phyloP scores from a whole-genome alignment of 305 asterid species.

The Fraxinus sp. region DNA sequence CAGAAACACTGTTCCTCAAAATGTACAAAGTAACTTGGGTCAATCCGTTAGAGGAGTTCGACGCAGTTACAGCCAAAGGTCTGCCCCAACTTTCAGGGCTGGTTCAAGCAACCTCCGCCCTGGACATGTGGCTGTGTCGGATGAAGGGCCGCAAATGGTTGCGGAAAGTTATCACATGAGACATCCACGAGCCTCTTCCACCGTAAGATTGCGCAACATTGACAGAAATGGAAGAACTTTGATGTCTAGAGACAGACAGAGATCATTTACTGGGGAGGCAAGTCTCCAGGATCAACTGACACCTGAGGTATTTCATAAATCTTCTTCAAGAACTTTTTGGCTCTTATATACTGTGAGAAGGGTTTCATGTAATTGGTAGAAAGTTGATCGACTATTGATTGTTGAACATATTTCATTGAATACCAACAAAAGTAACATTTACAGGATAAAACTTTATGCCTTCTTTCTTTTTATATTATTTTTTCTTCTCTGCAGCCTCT shows the following conservation, averaged over 20 bases:
- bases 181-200: conserved; percentile 44
- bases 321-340: conserved; percentile 6
- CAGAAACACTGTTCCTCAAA: conserved; percentile 46
- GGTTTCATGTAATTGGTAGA: not conserved
- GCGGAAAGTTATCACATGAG: conserved; percentile 50
- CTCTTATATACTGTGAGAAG: conserved; percentile 1
- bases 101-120: conserved; percentile 52
- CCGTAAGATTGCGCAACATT: conserved; percentile 38
- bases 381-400: not conserved
- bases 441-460: not conserved
- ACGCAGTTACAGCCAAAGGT: conserved; percentile 51
- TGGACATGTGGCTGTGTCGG: conserved; percentile 46
- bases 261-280: conserved; percentile 44
- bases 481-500: not conserved
- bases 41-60: conserved; percentile 57
- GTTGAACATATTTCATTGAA: not conserved
- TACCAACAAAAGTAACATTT: not conserved
- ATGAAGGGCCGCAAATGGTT: conserved; percentile 50
- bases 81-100: conserved; percentile 48
- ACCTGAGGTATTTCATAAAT: conserved; percentile 39
- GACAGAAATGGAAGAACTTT: conserved; percentile 48
- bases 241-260: conserved; percentile 41
- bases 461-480: not conserved
- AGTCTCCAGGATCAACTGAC: conserved; percentile 44
- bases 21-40: conserved; percentile 32